A percentile compares a stretch with the other conserved stretches of the same genome.
Evolutionary conservation across 129 eudicot species (phyloP).

Genomic region (Mikania micrantha): DNA sequence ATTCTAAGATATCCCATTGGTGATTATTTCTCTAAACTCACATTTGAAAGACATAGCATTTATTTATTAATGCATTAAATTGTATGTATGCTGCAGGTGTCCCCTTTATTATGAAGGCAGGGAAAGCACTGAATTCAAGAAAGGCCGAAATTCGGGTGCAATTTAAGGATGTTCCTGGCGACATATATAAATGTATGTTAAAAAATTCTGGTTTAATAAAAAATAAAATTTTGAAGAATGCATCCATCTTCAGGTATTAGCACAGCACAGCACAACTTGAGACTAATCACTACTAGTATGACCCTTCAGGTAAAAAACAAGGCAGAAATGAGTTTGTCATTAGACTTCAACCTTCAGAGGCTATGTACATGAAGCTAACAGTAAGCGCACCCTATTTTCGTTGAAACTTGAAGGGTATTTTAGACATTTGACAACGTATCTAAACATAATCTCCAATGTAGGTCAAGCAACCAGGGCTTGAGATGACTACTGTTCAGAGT

Average conservation of each 20-base stretch:
- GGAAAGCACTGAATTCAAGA: constrained; percentile 49
- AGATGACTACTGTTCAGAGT: constrained; percentile 78
- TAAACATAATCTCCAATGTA: constrained; percentile 12
- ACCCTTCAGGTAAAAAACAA: constrained; percentile 14
- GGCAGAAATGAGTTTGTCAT: constrained; percentile 33
- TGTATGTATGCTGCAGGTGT: constrained; percentile 48
- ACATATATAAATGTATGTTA: constrained; percentile 28
- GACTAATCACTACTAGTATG: neutral
- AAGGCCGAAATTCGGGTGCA: constrained; percentile 32
- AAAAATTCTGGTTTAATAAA: neutral
- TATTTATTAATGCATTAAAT: too few relatives aligned
- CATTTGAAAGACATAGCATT: neutral
- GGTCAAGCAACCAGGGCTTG: constrained; percentile 94
- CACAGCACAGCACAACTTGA: neutral
- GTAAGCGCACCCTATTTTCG: constrained; percentile 31
- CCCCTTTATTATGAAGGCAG: constrained; percentile 91
- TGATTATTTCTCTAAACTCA: neutral
- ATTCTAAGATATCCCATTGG: neutral
- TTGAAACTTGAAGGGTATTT: neutral
- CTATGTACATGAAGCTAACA: constrained; percentile 42
- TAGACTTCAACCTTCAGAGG: constrained; percentile 47
- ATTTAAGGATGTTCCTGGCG: constrained; percentile 27
- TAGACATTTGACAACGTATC: neutral
- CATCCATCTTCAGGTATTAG: neutral
- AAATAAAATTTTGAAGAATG: neutral